These are phyloP conservation scores for Plasmodium ovale DNA, from an alignment of 169 alveolate genomes.

Conservation along the genomic window DNA sequence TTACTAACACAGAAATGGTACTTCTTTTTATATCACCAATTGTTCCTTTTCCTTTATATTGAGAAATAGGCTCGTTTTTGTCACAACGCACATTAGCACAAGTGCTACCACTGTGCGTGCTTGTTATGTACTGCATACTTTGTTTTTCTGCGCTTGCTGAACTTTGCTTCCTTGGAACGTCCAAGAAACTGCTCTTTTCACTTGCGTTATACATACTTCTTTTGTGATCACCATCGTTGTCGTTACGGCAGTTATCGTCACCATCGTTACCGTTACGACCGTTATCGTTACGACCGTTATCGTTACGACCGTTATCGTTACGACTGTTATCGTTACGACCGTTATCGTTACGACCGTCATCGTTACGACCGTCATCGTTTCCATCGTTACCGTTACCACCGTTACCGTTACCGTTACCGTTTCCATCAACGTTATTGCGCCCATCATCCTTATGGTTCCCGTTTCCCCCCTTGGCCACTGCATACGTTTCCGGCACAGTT, in stretches of 20 bases:
- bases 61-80: background rate
- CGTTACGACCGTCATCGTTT: background rate
- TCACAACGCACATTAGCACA: background rate
- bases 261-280: background rate
- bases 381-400: background rate
- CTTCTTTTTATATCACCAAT: background rate
- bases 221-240: no score
- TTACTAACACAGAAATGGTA: conserved; percentile 9
- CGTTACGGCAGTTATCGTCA: background rate
- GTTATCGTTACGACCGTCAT: background rate
- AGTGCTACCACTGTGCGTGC: background rate
- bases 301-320: background rate
- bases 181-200: no score
- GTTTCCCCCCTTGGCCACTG: background rate
- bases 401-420: background rate
- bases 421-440: background rate
- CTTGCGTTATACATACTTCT: no score
- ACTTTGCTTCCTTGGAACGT: no score
- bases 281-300: background rate
- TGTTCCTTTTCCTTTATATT: background rate
- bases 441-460: background rate
- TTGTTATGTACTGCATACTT: no score
- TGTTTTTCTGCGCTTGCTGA: no score
- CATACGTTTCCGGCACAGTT: background rate
- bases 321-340: background rate